phyloP scores from a whole-genome alignment of 2,329 filamentous ascomycete genomes.

The Salinomyces thailandicus region DNA sequence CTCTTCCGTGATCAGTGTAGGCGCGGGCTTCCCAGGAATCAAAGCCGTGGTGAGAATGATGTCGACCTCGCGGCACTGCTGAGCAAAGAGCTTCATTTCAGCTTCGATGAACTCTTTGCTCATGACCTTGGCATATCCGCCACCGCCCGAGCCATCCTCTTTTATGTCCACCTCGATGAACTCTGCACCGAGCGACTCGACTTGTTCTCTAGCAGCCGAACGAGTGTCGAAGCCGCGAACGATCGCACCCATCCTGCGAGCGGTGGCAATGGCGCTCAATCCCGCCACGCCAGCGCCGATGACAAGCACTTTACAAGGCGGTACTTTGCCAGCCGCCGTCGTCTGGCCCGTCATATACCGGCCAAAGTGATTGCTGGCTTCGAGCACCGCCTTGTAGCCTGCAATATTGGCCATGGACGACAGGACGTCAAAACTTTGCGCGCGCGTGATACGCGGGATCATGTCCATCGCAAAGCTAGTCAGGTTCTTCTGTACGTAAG shows the following conservation, averaged over 20 bases:
- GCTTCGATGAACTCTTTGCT: slow-evolving; percentile 87
- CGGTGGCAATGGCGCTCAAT: slow-evolving; percentile 77
- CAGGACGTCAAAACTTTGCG: slow-evolving; percentile 78
- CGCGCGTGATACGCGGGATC: slow-evolving; percentile 80
- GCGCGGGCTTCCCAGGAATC: slow-evolving; percentile 74
- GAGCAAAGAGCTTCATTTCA: slow-evolving; percentile 84
- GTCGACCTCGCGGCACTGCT: slow-evolving; percentile 78
- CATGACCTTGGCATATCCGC: slow-evolving; percentile 89
- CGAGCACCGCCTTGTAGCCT: slow-evolving; percentile 82
- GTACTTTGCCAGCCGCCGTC: slow-evolving; percentile 82
- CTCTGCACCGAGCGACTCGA: slow-evolving; percentile 80
- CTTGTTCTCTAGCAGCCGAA: slow-evolving; percentile 76
- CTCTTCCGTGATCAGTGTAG: slow-evolving; percentile 70
- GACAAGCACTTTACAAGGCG: slow-evolving; percentile 79
- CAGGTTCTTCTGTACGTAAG: slow-evolving; percentile 57
- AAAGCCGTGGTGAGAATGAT: slow-evolving; percentile 90
- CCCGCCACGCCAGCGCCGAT: slow-evolving; percentile 87
- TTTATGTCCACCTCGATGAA: slow-evolving; percentile 79
- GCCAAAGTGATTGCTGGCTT: slow-evolving; percentile 82
- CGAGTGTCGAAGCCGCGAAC: slow-evolving; percentile 88
- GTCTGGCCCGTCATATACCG: slow-evolving; percentile 82
- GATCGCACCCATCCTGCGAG: slow-evolving; percentile 75
- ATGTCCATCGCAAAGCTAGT: slow-evolving; percentile 87
- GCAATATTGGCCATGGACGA: slow-evolving; percentile 91
- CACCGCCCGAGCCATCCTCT: slow-evolving; percentile 73